A percentile compares a stretch with the other conserved stretches of the same genome.
Conservation (phyloP, 106 monocot genomes). For the Dioscorea dumetorum region DNA sequence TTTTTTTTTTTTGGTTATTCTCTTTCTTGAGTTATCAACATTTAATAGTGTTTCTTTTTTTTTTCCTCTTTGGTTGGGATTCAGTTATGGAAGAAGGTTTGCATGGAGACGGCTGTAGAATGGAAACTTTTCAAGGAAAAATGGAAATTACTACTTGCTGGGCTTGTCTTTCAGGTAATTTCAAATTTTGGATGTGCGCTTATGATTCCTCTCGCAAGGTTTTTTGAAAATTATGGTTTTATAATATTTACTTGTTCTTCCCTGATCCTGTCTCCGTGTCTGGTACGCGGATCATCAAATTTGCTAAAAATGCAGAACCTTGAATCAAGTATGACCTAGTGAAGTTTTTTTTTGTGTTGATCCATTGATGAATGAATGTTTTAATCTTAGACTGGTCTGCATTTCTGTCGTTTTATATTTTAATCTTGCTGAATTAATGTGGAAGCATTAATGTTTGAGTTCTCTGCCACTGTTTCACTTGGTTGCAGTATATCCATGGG, state of each 20-base stretch:
- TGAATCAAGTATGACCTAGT: neutral
- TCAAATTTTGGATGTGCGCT: neutral
- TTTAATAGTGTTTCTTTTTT: neutral
- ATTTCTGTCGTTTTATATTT: too few relatives aligned
- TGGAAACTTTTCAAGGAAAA: slow-evolving; percentile 49
- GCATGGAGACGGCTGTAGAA: slow-evolving; percentile 34
- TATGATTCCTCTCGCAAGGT: slow-evolving; percentile 7
- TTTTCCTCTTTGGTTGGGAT: neutral
- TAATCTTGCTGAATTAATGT: too few relatives aligned
- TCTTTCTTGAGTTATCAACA: neutral
- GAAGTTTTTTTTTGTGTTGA: too few relatives aligned
- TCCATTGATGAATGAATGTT: too few relatives aligned
- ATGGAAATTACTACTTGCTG: slow-evolving; percentile 49
- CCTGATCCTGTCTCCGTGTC: neutral
- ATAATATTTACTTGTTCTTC: neutral
- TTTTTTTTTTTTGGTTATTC: neutral
- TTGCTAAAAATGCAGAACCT: neutral
- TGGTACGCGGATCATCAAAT: neutral
- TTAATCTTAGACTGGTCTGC: too few relatives aligned
- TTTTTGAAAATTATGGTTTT: slow-evolving; percentile 5
- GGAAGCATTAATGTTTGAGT: too few relatives aligned
- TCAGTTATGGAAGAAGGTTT: slow-evolving; percentile 48
- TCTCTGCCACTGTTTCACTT: too few relatives aligned
- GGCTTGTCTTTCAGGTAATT: slow-evolving; percentile 55
- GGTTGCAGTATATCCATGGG: slow-evolving; percentile 77